phyloP scores from a whole-genome alignment of 148 eudicot species.

The Tetragonia tetragonoides region DNA sequence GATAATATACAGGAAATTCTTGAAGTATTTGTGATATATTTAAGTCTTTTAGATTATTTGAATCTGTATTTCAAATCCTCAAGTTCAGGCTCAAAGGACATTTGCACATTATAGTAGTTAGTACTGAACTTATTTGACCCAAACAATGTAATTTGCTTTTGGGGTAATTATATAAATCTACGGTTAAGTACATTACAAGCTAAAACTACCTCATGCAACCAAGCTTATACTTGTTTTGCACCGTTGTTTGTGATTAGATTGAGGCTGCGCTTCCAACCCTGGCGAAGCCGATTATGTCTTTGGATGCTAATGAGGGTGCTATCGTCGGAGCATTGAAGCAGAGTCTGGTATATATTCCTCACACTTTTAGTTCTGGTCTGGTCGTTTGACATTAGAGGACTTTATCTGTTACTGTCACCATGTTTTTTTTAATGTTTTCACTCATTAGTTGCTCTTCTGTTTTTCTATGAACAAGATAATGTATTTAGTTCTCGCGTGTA shows the following conservation, averaged over 20 bases:
- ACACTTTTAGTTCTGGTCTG: background rate
- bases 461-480: background rate
- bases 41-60: too few relatives aligned
- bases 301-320: slow-evolving; percentile 97
- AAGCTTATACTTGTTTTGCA: background rate
- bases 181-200: background rate
- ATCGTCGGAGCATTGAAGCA: slow-evolving; percentile 92
- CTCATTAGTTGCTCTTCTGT: background rate
- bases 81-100: background rate
- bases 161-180: background rate
- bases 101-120: background rate
- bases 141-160: background rate
- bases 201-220: background rate
- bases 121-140: background rate
- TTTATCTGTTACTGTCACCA: background rate
- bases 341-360: slow-evolving; percentile 63
- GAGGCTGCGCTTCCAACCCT: slow-evolving; percentile 87
- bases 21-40: background rate
- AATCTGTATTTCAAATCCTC: background rate
- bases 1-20: background rate
- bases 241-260: slow-evolving; percentile 47
- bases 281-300: slow-evolving; percentile 92
- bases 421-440: background rate
- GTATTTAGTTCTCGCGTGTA: background rate
- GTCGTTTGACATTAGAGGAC: background rate